These are phyloP conservation scores for Leishmania braziliensis DNA, from an alignment of 208 protist species.

Conservation along the genomic window DNA sequence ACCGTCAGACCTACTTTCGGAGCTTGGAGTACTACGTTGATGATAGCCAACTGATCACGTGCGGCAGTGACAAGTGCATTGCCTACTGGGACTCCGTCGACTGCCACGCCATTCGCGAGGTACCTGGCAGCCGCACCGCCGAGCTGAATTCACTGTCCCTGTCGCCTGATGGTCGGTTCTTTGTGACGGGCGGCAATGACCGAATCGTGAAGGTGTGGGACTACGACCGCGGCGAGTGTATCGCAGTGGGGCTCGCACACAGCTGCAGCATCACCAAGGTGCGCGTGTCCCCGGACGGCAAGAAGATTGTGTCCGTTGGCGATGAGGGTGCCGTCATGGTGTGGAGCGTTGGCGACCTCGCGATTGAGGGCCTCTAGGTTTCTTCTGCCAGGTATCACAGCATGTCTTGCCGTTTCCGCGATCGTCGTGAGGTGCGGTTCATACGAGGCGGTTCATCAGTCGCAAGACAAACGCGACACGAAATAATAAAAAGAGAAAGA, in stretches of 20 bases:
- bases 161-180: constrained; percentile 83
- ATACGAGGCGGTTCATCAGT: background rate
- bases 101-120: constrained; percentile 93
- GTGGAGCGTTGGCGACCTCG: constrained; percentile 81
- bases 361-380: constrained; percentile 37
- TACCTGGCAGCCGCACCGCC: constrained; percentile 88
- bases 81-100: constrained; percentile 96
- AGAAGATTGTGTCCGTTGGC: constrained; percentile 92
- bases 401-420: background rate
- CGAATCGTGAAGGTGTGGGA: constrained; percentile 96
- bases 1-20: constrained; percentile 96
- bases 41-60: constrained; percentile 95
- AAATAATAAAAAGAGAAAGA: background rate
- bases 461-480: background rate
- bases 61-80: constrained; percentile 93
- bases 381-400: background rate
- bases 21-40: constrained; percentile 89
- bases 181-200: constrained; percentile 92
- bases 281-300: constrained; percentile 86
- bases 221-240: constrained; percentile 92
- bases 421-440: background rate
- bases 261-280: constrained; percentile 93
- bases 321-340: constrained; percentile 95
- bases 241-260: constrained; percentile 92
- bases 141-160: constrained; percentile 94